Evolutionary conservation across 495 filamentous ascomycete genomes (phyloP), one percentile per base, ranked within the genome.

Genomic region (Penicillium cosmopolitanum): DNA sequence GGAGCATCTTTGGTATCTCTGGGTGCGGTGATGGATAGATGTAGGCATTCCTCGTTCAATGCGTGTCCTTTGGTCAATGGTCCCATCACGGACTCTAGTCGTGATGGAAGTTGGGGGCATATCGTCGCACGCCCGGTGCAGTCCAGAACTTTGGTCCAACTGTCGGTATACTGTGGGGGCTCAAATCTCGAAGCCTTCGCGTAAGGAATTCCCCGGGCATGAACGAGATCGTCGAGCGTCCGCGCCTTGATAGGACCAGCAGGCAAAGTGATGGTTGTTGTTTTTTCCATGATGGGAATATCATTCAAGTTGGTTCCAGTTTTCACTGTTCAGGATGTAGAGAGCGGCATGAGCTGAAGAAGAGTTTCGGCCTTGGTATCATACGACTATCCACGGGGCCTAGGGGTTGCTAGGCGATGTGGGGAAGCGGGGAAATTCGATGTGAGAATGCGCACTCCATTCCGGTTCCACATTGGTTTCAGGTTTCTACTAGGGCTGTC

Each of bases 41-140:
- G 53, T 13, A 57, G 18, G 50, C 59, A 62, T 23, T 47, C 40
- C 51, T 62, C 59, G 13, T 47, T 46, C 13, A 57, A 16, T 12
- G 28, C 34, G 19, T 57, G 43, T 6, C 51, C 33, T 36, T 31
- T 35, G 16, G 57, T 55, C 52, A 60, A 43, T 4, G 57, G 57
- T 6, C 57, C 57, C 51, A 55, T 60, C n/a, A 55, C 52, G 4
- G 46, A 55, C 44, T 60, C 57, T 10, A 60, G 23, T 10, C 57
- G 44, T 12, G 57, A 60, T 40, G 57, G 51, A 10, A 60, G 57
- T 8, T 60, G 57, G 13, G 57, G 57, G n/a, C 51, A 60, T 51
- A 60, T 60, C 19, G 51, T 21, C 2, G 57, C 51, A 21, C 10
- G 57, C 9, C 33, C 16, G 0, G 57, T 60, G 34, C 51, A 55